Base-by-base conservation (phyloP, 495 filamentous ascomycete genomes). In the Jackrogersella minutella region DNA sequence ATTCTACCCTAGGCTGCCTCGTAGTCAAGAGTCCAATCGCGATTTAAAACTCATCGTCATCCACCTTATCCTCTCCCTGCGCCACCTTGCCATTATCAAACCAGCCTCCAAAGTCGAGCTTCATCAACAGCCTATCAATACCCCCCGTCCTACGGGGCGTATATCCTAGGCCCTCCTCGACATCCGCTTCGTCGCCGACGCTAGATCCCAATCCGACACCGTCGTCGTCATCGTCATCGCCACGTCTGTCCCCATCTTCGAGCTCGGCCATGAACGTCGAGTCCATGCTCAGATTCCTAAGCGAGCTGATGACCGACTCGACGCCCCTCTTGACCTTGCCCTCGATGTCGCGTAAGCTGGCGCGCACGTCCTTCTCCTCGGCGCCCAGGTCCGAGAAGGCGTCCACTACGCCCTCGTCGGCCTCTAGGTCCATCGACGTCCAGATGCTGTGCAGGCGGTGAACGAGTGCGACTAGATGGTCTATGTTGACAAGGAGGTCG, bases 91-190 rank as follows among this genome's bases (percentile, higher is more conserved):
- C 74, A n/a, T 44, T 36, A 26, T 72, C 71, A 60, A 81, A 79
- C 80, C 80, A 82, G 7, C 74, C 76, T 1, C 79, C 80, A 63
- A 91, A 92, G 79, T 95, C 92, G 58, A 96, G 77, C 74, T 94
- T 93, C 90, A 96, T 93, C 41, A 96, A 72, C 72, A 96, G 79
- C 52, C 90, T 80, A 78, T 94, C 91, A 19, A 95, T 86, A 6
- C 91, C 90, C 2, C 87, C 88, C 3, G 87, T 83, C 41, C 87
- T 86, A 54, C 84, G 81, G 5, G 90, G 88, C 52, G 85, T 81
- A 73, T 88, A 92, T 36, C 64, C 81, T 4, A 76, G 73, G 61
- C 57, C 74, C 68, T 81, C 75, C 46, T 76, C 70, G 52, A 64
- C 64, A 44, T 50, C 54, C 5, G 21, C 50, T 1, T 51, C 57